Conservation (phyloP, 2,329 filamentous ascomycete genomes). For the Colletotrichum nymphaeae region DNA sequence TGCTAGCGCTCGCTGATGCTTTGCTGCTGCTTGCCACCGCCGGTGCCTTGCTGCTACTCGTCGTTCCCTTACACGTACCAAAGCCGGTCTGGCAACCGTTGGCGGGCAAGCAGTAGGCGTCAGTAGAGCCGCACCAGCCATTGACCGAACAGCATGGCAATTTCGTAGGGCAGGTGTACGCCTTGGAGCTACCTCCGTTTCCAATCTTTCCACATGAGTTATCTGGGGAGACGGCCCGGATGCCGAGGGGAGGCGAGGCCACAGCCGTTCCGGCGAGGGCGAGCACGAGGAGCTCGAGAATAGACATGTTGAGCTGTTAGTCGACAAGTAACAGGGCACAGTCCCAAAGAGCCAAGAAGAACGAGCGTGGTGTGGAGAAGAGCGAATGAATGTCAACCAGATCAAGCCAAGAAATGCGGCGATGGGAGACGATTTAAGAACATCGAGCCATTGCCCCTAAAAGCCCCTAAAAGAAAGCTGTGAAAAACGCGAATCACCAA, state of each 20-base stretch:
- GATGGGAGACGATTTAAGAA: conserved; percentile 8
- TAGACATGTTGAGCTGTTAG: neutral
- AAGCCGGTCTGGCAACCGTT: conserved; percentile 50
- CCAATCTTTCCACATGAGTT: conserved; percentile 26
- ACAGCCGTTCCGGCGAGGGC: neutral
- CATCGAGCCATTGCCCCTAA: neutral
- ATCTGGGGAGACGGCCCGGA: conserved; percentile 20
- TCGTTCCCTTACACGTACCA: conserved; percentile 37
- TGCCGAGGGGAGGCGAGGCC: conserved; percentile 17
- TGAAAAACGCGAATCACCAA: conserved; percentile 13
- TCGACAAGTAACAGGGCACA: neutral
- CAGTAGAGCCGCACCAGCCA: conserved; percentile 51
- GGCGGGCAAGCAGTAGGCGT: conserved; percentile 48
- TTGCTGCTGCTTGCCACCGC: neutral
- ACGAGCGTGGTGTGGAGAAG: neutral
- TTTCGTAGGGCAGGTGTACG: conserved; percentile 18
- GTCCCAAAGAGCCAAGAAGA: neutral
- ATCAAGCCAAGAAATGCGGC: conserved; percentile 12
- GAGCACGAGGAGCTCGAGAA: conserved; percentile 2
- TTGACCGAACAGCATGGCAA: conserved; percentile 42
- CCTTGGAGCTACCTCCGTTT: conserved; percentile 24
- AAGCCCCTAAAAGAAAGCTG: neutral
- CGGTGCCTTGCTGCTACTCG: conserved; percentile 1
- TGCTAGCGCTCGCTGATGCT: neutral
- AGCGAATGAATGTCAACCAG: conserved; percentile 8